Evolutionary conservation across 2,329 filamentous ascomycete genomes (phyloP), one percentile per base, ranked within the genome.

Genomic region (Colletotrichum limetticola): DNA sequence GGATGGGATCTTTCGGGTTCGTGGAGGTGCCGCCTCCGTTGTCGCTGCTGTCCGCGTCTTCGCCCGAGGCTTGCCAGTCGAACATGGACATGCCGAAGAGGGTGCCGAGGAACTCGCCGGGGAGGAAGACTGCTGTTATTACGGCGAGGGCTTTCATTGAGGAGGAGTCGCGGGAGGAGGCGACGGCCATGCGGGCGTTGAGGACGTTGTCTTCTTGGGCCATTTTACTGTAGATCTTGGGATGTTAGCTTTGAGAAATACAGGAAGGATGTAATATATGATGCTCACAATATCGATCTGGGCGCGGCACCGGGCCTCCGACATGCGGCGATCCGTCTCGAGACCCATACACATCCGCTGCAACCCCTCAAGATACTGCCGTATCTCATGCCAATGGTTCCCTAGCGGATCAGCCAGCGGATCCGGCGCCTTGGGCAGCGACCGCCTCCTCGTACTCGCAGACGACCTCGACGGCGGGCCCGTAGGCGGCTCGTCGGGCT

Each of bases 41-140:
- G 22, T 53, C 49, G 7, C 76, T 70, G n/a, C 66, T 74, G 3
- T 71, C 62, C 2, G 78, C 77, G 64, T 83, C 82, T 32, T 81
- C 76, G n/a, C 80, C 77, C 1, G 77, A 78, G 1, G 81, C 81
- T n/a, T 83, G 78, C 83, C 83, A 86, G 76, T 86, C 82, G 74
- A 86, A 86, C 82, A 86, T 85, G 59, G 83, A 84, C 78, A 85
- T 84, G 61, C 85, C 85, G 73, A 86, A 86, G 2, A 86, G 78
- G 7, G 83, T 84, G 30, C 83, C 82, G 46, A 86, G 83, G 74
- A 85, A 86, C 68, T 86, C 85, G 58, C 85, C 85, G 0, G 85
- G 85, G 4, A 86, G 80, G 75, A 86, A 86, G n/a, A 86, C 79
- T 16, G 85, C 85, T 0, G 85, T 86, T 66, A 86, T 86, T 32